phyloP scores from a whole-genome alignment of 2,329 filamentous ascomycete species.

The Apiospora arundinis region DNA sequence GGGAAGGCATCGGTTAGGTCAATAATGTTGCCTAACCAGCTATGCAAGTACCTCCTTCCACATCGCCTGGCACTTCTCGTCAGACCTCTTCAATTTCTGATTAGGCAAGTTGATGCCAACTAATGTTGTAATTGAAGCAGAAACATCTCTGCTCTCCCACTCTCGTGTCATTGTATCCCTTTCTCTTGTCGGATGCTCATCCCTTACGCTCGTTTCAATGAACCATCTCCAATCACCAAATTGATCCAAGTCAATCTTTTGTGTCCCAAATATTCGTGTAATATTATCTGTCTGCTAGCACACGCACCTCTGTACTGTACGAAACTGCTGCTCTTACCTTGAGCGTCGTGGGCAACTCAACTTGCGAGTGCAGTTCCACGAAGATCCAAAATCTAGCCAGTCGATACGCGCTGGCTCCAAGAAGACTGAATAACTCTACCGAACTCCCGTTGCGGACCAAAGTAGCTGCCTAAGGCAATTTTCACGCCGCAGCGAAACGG shows the following conservation, averaged over 20 bases:
- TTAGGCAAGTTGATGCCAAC: neutral
- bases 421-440: neutral
- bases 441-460: neutral
- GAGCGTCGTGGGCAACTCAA: too few relatives aligned
- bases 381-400: neutral
- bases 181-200: neutral
- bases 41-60: neutral
- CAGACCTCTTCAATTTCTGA: neutral
- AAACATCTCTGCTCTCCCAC: neutral
- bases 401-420: neutral
- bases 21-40: too few relatives aligned
- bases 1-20: too few relatives aligned
- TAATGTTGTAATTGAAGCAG: neutral
- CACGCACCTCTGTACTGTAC: neutral
- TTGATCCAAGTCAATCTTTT: neutral
- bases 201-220: too few relatives aligned
- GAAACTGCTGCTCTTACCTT: neutral
- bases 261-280: neutral
- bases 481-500: neutral
- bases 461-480: neutral
- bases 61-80: neutral
- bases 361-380: neutral
- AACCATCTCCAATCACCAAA: too few relatives aligned
- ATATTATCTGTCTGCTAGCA: neutral
- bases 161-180: neutral